Conservation (phyloP, 306 rosid species). For the Quercus aquifolioides region DNA sequence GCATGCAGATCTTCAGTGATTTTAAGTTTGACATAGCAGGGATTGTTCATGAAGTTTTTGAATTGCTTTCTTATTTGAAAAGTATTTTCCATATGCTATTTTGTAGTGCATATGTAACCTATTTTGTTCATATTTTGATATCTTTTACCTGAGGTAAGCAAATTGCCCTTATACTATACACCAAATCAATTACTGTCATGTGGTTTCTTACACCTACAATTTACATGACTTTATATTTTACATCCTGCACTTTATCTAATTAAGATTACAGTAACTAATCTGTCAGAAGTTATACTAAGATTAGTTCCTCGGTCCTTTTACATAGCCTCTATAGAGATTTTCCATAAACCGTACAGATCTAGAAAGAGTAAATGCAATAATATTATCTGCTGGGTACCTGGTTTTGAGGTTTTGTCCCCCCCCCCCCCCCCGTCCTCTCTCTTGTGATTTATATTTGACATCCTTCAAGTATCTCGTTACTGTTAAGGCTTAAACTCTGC, state of each 20-base stretch:
- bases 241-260: not conserved
- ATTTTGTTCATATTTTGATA: not conserved
- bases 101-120: not conserved
- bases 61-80: not conserved
- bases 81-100: not conserved
- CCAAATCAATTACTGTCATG: not conserved
- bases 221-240: not conserved
- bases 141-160: not conserved
- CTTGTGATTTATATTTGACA: not conserved
- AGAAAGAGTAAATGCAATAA: not conserved
- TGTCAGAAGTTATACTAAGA: not conserved
- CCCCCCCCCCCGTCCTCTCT: too few relatives aligned
- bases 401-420: not conserved
- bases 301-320: not conserved
- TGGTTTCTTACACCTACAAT: not conserved
- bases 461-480: not conserved
- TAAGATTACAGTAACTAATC: not conserved
- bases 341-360: not conserved
- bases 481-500: constrained; percentile 2
- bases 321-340: not conserved
- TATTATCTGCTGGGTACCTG: not conserved
- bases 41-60: not conserved
- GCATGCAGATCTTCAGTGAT: not conserved
- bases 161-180: not conserved
- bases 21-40: not conserved